Evolutionary conservation across 1,139 yeast genomes (phyloP).

Genomic region (Yamadazyma diddensiae): DNA sequence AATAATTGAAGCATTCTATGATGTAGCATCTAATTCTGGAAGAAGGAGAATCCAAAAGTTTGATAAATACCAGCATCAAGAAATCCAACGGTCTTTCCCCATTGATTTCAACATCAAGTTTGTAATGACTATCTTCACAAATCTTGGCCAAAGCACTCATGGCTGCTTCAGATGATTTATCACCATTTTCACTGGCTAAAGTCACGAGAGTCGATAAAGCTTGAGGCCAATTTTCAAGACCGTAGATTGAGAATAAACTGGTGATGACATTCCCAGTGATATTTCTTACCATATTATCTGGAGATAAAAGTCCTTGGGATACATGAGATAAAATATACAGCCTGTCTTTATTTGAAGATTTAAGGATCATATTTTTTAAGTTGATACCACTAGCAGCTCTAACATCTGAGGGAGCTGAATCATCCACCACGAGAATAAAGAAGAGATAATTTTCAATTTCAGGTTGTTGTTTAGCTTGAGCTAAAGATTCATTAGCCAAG

Average conservation of each 20-base stretch:
- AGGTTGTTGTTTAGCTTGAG: slow-evolving; percentile 64
- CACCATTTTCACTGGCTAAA: slow-evolving; percentile 35
- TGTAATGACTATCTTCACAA: slow-evolving; percentile 74
- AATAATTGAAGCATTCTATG: slow-evolving; percentile 73
- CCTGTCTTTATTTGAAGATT: slow-evolving; percentile 31
- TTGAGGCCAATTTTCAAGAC: slow-evolving; percentile 72
- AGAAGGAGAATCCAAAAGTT: slow-evolving; percentile 30
- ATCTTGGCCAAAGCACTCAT: slow-evolving; percentile 80
- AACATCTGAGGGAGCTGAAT: slow-evolving; percentile 46
- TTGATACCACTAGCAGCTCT: slow-evolving; percentile 89
- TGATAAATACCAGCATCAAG: slow-evolving; percentile 63
- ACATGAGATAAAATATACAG: slow-evolving; percentile 61
- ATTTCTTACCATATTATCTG: slow-evolving; percentile 65
- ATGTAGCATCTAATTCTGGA: slow-evolving; percentile 60
- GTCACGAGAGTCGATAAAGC: slow-evolving; percentile 65
- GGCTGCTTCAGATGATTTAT: slow-evolving; percentile 56
- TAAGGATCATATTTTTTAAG: slow-evolving; percentile 69
- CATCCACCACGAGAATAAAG: slow-evolving; percentile 59
- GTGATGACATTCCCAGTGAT: slow-evolving; percentile 92
- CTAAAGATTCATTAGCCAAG: slow-evolving; percentile 65
- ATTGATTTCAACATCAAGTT: slow-evolving; percentile 58
- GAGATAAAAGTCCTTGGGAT: slow-evolving; percentile 63
- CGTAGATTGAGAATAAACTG: slow-evolving; percentile 70
- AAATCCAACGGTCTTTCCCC: slow-evolving; percentile 69
- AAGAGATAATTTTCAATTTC: slow-evolving; percentile 80